Base-by-base conservation (phyloP, 257 asterid species). In the Anisodus acutangulus region DNA sequence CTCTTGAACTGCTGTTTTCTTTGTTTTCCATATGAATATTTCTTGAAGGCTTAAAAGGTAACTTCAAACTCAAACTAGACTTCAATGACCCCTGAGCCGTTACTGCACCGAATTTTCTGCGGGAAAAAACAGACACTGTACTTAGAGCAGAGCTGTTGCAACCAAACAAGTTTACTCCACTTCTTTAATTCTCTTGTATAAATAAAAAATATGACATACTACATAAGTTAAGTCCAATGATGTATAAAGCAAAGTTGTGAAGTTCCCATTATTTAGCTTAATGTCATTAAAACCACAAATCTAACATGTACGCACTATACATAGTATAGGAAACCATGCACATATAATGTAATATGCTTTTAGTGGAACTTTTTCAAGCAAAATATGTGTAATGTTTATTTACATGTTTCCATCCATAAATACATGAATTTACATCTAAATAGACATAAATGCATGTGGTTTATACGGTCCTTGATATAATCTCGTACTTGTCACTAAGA, bases 11-110 rank as follows among this genome's bases (percentile, higher is more conserved):
- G 78, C 59, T 79, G 47, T 39, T 66, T 57, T 84, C 88, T 78
- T 81, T 86, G 85, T 84, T 90, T 71, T 93, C 97, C 98, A 94
- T 94, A 86, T 89, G 92, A 82, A 91, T 79, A 80, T 89, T 83
- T 84, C 92, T 91, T 1, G 90, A 89, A 19, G 80, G 39, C 91
- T 90, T 90, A 47, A 87, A 58, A 57, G 86, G 89, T 85, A 88
- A 89, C 57, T 88, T 87, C 87, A 87, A 54, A 85, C 79, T 82
- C 84, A 76, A 62, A 83, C 15, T 74, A 78, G 82, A 81, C 69
- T 83, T 86, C 53, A 66, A 87, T 13, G 88, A 84, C 10, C 57
- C 87, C 57, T 74, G 78, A 60, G 67, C 90, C 43, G 10, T 31
- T 39, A 58, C 58, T 64, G 47, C 72, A 68, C 45, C 66, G 64